Conservation (phyloP, 371 early-diverging fungal species). For the Dinochytrium kinnereticum region DNA sequence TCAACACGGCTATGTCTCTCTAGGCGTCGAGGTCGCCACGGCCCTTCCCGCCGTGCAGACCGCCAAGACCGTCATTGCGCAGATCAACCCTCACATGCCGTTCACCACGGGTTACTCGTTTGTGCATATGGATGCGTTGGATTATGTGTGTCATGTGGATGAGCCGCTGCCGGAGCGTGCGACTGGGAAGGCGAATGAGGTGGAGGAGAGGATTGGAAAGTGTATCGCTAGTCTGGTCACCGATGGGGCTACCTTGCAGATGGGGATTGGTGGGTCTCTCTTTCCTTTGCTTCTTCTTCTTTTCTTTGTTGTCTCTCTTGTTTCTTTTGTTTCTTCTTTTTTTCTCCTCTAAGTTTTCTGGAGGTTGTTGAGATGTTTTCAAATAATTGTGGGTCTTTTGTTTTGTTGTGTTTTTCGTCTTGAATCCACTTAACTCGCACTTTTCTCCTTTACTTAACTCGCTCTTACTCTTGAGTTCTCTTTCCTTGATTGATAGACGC, state of each 20-base stretch:
- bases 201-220: conserved; percentile 51
- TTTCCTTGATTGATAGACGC: too few species aligned
- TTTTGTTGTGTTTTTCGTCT: too few species aligned
- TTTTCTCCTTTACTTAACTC: too few species aligned
- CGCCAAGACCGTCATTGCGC: conserved; percentile 51
- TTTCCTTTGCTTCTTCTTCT: background rate
- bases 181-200: conserved; percentile 17
- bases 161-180: conserved; percentile 37
- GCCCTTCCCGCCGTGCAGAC: conserved; percentile 51
- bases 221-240: conserved; percentile 47
- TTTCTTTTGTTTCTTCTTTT: background rate
- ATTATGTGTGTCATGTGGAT: conserved; percentile 48
- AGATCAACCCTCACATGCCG: conserved; percentile 54
- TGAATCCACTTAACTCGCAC: too few species aligned
- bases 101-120: conserved; percentile 48
- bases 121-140: conserved; percentile 45
- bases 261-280: conserved; percentile 50
- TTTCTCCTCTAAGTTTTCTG: background rate
- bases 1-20: conserved; percentile 53
- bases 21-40: conserved; percentile 46
- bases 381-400: too few species aligned
- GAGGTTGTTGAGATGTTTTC: too few species aligned
- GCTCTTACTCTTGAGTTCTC: too few species aligned
- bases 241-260: conserved; percentile 57
- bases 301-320: background rate